Evolutionary conservation across 139 green algal species (phyloP), one percentile per base, ranked within the genome.

Genomic region (Chlamydomonas sp.): DNA sequence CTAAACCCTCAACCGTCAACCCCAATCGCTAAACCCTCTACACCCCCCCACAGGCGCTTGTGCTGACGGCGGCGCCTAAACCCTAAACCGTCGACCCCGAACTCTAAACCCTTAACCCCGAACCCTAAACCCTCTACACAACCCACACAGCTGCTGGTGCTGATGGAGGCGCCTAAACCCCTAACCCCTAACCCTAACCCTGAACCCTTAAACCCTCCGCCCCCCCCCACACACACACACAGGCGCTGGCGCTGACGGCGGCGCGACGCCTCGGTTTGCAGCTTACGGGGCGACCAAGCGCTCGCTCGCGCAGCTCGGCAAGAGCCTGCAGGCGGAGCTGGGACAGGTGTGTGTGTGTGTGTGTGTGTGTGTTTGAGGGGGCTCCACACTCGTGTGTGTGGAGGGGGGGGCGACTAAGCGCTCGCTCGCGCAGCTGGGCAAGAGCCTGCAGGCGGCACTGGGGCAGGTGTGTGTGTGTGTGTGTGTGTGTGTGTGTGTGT

Each of bases 201-300:
- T n/a, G n/a, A n/a, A n/a, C n/a, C n/a, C n/a, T n/a, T n/a, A n/a
- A n/a, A n/a, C n/a, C n/a, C n/a, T n/a, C n/a, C n/a, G n/a, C n/a
- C n/a, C n/a, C n/a, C n/a, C n/a, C n/a, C n/a, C n/a, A n/a, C n/a
- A n/a, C n/a, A n/a, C n/a, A n/a, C n/a, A n/a, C n/a, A n/a, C n/a
- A n/a, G n/a, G n/a, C n/a, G 38, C 30, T 38, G 13, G 16, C 61
- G 87, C 85, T 22, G 85, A 93, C 67, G 89, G 89, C 16, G 78
- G 71, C 39, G 65, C 88, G 31, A 95, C 88, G 13, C 88, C 88
- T 3, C 81, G 87, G 13, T 98, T 97, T 82, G 91, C 93, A 20
- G 89, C 91, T 0, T 98, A 98, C 61, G 93, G 93, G 5, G 91
- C 92, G 33, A 97, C 92, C 65, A 98, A 98, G 75, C 80, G 87